Evolutionary conservation across 768 basidiomycete species (phyloP), one percentile per base, ranked within the genome.

Genomic region (Solioccasus polychromus): DNA sequence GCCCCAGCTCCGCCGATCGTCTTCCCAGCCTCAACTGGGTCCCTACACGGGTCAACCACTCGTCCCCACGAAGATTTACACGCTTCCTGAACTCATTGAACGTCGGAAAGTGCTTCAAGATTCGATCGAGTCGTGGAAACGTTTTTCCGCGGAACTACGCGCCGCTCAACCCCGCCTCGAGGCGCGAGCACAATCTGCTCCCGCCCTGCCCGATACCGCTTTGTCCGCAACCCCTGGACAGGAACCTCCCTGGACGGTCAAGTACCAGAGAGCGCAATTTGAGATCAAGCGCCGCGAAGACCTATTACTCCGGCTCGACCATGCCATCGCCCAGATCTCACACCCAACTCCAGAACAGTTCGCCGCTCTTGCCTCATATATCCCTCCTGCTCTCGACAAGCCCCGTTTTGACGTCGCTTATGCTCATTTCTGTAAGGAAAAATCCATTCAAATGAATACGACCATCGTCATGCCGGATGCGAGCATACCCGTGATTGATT

Each of bases 211-310:
- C 9, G 43, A 47, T 18, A 15, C 30, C 15, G 31, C 47, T 9
- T 34, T 40, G 2, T 18, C 26, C 7, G 15, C 44, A 15, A 14
- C 48, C 6, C 10, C 34, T 10, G 11, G 37, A 10, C 58, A 50
- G 28, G 58, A 55, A 10, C 34, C 57, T 35, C 47, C 61, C 8
- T 62, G 60, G 51, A 20, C 36, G 3, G 44, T 20, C 44, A 62
- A 54, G 32, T 50, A 48, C 36, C 48, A 67, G 19, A 46, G 53
- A 45, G 55, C 54, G 15, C 62, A 57, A 28, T 52, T 62, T 42
- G 63, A 65, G 48, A 64, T 63, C 32, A 65, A 57, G 35, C 62
- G 61, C 20, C 60, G 61, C 30, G 57, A 64, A 42, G 62, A 62
- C 18, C 31, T 65, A 35, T 44, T 65, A 9, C 18, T 58, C 35